phyloP scores from a whole-genome alignment of 176 grass and related monocot species.

The Oryza officinalis region DNA sequence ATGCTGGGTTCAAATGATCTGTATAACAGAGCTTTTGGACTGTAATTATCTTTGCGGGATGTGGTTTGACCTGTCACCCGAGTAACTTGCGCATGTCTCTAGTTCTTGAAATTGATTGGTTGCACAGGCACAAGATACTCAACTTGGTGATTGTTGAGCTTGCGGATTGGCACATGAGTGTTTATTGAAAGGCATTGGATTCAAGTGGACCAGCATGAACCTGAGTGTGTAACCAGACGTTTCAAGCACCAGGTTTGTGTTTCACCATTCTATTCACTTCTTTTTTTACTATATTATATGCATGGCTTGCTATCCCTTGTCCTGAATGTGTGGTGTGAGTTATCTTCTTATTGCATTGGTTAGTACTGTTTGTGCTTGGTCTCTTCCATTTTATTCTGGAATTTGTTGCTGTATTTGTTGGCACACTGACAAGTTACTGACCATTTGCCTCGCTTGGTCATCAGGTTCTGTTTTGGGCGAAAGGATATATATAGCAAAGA shows the following conservation, averaged over 20 bases:
- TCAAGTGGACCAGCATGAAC: slow-evolving; percentile 38
- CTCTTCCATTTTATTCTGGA: neutral
- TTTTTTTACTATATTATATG: neutral
- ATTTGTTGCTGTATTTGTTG: neutral
- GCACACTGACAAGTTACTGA: neutral
- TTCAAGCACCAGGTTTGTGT: slow-evolving; percentile 53
- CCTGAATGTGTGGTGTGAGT: neutral
- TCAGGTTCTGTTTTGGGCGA: slow-evolving; percentile 9
- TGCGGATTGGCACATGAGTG: slow-evolving; percentile 32
- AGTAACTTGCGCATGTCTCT: too few relatives aligned
- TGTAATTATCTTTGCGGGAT: slow-evolving; percentile 43
- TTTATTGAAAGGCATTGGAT: slow-evolving; percentile 27
- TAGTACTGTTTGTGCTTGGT: neutral
- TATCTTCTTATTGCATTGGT: neutral
- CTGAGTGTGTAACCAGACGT: slow-evolving; percentile 11
- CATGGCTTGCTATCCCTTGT: neutral
- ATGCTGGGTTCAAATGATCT: slow-evolving; percentile 60
- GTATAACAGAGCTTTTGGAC: slow-evolving; percentile 81
- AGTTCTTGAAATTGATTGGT: slow-evolving; percentile 28
- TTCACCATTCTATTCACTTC: neutral
- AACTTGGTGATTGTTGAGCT: slow-evolving; percentile 23
- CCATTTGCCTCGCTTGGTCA: neutral
- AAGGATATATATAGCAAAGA: neutral
- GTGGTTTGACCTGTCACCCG: neutral
- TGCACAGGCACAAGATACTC: slow-evolving; percentile 1